Base-by-base conservation (phyloP, 305 asterid species). In the Fraxinus angustifolia region DNA sequence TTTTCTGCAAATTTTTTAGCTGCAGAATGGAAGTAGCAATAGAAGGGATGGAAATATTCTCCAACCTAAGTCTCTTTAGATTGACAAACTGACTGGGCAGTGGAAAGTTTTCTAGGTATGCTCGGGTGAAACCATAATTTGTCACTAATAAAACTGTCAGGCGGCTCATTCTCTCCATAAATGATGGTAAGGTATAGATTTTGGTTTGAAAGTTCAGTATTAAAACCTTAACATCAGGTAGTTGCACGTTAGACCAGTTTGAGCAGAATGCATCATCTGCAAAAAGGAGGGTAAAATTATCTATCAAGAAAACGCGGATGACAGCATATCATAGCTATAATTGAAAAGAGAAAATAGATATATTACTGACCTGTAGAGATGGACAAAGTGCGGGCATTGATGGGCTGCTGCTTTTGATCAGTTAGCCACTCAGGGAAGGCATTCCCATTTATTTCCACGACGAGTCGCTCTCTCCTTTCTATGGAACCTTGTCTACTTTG, bases 61-160 rank as follows among this genome's bases (percentile, higher is more conserved):
- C 87, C 78, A 86, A 38, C 35, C 84, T 70, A 58, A 86, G 78
- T 73, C 83, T 84, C 86, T 84, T 86, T 26, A 86, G 84, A 45
- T 84, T 84, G 23, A 21, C 38, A 21, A 86, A 68, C 78, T 78
- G 75, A 79, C 82, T 79, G n/a, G 83, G 82, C 28, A 81, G 58
- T 33, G 77, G 62, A 31, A 80, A 78, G 45, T 86, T 77, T 21
- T 11, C 42, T 48, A 84, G 28, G 21, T 73, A 50, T 58, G 89
- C 73, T 11, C 79, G 82, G 36, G 62, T 34, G 11, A 81, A 72
- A 75, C 83, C 81, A 33, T 86, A 73, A 58, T 84, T 84, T 36
- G 86, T 73, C 26, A 84, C 28, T 67, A 81, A 70, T n/a, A 86
- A 31, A 6, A 79, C 87, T 30, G 80, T 84, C 76, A 86, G 50